Evolutionary conservation across 176 grass and related monocot genomes (phyloP), one percentile per base, ranked within the genome.

Genomic region (Oryza meyeriana): DNA sequence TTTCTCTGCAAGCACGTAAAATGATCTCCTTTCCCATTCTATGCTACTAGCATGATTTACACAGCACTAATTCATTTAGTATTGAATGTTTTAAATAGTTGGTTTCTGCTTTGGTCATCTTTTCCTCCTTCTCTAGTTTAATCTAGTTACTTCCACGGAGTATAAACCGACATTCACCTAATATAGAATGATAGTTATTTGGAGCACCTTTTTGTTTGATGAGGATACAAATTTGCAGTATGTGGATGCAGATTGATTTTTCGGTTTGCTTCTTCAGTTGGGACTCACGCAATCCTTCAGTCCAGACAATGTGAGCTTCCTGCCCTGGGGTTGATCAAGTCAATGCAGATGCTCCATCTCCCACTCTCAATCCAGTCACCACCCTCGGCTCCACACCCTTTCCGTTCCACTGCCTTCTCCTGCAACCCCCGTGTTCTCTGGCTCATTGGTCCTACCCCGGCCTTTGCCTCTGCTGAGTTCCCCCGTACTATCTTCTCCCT

Each of bases 391-490:
- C 12, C 61, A 25, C 27, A 27, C 34, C 58, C 33, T 33, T 24
- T 31, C 45, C 11, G 3, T 36, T 29, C 61, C 3, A 3, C 79
- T 7, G 4, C 47, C 25, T 24, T 32, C 20, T 10, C 71, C 50
- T 30, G 10, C 0, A 6, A 47, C 22, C 30, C 11, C 36, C 16
- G 1, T 12, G 0, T 45, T 27, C 61, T 45, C 61, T 45, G 45
- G 24, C 18, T 10, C 8, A 45, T 24, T 28, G 8, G 41, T 66
- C 29, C 45, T 62, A 28, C 74, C 38, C 45, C 35, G 6, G 59
- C 79, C 9, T 77, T 71, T 47, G 63, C 87, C 70, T 48, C 86
- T 36, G 69, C 86, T 8, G 79, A 90, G 29, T 90, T 90, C 61
- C 88, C 82, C 0, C 73, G 83, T 86, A 16, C 44, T 12, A 65